Evolutionary conservation across 2,329 filamentous ascomycete species (phyloP), one percentile per base, ranked within the genome.

Genomic region (Paecilomyces niveus): DNA sequence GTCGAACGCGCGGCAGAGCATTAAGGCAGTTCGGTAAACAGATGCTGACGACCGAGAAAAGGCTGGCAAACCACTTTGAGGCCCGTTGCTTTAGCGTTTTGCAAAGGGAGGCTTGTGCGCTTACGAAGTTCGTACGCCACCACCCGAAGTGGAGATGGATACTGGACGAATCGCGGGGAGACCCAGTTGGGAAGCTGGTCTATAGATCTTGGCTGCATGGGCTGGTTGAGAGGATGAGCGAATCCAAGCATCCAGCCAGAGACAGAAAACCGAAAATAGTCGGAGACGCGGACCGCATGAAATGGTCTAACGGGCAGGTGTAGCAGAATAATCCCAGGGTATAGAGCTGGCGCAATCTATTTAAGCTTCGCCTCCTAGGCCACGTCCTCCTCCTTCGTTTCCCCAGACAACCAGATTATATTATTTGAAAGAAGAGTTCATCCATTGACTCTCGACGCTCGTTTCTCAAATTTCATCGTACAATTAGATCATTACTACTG

Each of bases 381-480:
- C 35, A 33, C 32, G 32, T 39, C 54, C n/a, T 55, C 11, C 22
- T 18, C 29, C 18, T 55, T 26, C 39, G 32, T 55, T 55, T 29
- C 54, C 54, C 54, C 32, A 55, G 54, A 55, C 54, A 55, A 55
- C 54, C 29, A 54, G 31, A 35, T n/a, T 33, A 18, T 24, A 26
- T 35, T 18, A 39, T 55, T 39, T 55, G 39, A 39, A 54, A 24
- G 15, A 39, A 39, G 54, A 55, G 22, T 32, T 33, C 53, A n/a
- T 33, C 52, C 22, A n/a, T 54, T 54, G 53, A 54, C 26, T 54
- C 33, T 31, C 21, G 26, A 54, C 53, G 21, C 53, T 54, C 53
- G 29, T 54, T 54, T 29, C 53, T 54, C 33, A 21, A n/a, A 33
- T 26, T 7, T n/a, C n/a, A 21, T 45, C 39, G n/a, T 52, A 18